phyloP scores from a whole-genome alignment of 352 stramenopile species.

The Phytophthora melonis region DNA sequence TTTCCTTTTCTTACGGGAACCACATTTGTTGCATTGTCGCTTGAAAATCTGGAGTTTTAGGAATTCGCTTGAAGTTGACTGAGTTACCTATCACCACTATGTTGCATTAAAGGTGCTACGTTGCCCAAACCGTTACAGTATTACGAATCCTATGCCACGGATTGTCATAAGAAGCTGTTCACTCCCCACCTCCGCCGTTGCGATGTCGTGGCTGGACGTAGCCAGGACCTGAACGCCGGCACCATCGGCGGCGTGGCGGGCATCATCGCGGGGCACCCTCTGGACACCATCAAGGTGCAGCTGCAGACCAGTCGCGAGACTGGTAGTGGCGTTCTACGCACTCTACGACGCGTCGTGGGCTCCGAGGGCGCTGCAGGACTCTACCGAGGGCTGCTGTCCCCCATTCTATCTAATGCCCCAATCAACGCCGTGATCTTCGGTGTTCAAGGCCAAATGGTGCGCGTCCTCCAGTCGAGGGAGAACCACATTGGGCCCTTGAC shows the following conservation, averaged over 20 bases:
- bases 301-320: slow-evolving; percentile 66
- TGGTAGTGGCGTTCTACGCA: slow-evolving; percentile 51
- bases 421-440: slow-evolving; percentile 90
- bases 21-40: too few species aligned
- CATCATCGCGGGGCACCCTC: slow-evolving; percentile 81
- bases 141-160: background rate
- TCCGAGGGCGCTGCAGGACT: slow-evolving; percentile 72
- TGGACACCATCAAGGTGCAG: slow-evolving; percentile 91
- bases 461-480: slow-evolving; percentile 43
- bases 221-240: slow-evolving; percentile 83
- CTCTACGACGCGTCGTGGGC: slow-evolving; percentile 58
- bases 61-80: background rate
- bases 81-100: background rate
- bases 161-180: slow-evolving; percentile 1
- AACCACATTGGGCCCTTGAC: slow-evolving; percentile 25
- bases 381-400: slow-evolving; percentile 79
- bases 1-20: too few species aligned
- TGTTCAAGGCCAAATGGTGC: slow-evolving; percentile 71
- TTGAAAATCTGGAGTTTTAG: too few species aligned
- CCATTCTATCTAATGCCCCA: slow-evolving; percentile 83
- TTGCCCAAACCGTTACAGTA: background rate
- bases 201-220: slow-evolving; percentile 86
- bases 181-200: background rate
- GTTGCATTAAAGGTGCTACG: background rate
- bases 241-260: slow-evolving; percentile 83